Percentiles rank a stretch among this genome's conserved stretches.
Conservation (phyloP, 352 stramenopile genomes). For the Globisporangium parvum region DNA sequence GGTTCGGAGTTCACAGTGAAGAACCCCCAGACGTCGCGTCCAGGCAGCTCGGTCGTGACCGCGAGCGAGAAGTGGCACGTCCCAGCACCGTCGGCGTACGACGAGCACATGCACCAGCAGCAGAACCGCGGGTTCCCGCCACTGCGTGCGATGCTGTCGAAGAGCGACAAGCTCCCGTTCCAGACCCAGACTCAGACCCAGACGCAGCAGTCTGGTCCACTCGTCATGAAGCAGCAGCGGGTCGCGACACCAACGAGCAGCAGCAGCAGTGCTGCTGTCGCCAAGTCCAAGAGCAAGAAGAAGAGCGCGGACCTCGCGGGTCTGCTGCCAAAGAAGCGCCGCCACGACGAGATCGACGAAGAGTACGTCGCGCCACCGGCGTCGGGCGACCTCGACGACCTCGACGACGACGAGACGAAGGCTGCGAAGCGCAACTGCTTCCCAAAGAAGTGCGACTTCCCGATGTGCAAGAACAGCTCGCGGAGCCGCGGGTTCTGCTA, state of each 20-base stretch:
- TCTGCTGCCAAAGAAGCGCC: conserved; percentile 21
- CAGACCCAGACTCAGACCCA: neutral
- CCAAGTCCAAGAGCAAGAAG: neutral
- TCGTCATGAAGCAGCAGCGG: conserved; percentile 18
- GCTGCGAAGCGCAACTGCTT: conserved; percentile 53
- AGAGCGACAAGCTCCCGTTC: conserved; percentile 11
- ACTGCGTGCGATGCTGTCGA: conserved; percentile 13
- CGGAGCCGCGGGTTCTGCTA: conserved; percentile 77
- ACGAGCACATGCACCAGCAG: conserved; percentile 7
- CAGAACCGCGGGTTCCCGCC: conserved; percentile 9
- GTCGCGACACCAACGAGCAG: neutral
- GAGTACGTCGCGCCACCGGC: neutral
- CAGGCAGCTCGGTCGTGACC: conserved; percentile 7
- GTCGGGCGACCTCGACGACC: conserved; percentile 5
- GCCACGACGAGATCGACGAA: conserved; percentile 16
- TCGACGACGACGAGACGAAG: conserved; percentile 11
- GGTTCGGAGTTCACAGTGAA: neutral
- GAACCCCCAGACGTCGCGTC: neutral
- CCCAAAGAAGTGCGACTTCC: conserved; percentile 80
- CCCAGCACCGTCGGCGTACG: neutral
- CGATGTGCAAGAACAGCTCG: conserved; percentile 80
- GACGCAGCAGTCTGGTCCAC: conserved; percentile 9
- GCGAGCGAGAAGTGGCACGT: conserved; percentile 16
- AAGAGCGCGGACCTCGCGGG: conserved; percentile 7
- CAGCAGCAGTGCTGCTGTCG: too few species aligned